Evolutionary conservation across 352 stramenopile species (phyloP).

Genomic region (Globisporangium middletonii): DNA sequence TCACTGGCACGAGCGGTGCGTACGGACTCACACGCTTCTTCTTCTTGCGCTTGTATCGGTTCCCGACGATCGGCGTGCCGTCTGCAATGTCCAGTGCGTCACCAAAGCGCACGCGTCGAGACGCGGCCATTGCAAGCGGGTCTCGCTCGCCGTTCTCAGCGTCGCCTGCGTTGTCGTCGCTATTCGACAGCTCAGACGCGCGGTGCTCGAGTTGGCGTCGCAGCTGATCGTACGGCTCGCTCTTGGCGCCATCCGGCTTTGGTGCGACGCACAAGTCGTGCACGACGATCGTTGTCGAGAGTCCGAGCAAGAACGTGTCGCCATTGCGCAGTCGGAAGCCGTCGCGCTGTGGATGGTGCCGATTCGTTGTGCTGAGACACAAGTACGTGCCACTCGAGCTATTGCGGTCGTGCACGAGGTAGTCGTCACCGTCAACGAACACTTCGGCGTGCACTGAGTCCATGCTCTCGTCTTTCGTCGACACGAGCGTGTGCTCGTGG

Average conservation of each 20-base stretch:
- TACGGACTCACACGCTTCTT: conserved; percentile 10
- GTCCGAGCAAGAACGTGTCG: conserved; percentile 45
- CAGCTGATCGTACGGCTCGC: neutral
- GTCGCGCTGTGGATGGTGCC: conserved; percentile 62
- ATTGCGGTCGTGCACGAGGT: conserved; percentile 44
- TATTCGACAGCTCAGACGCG: conserved; percentile 3
- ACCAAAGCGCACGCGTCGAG: conserved; percentile 23
- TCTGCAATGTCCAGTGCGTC: conserved; percentile 21
- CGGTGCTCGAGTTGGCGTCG: neutral
- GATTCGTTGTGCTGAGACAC: conserved; percentile 64
- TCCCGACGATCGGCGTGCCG: conserved; percentile 31
- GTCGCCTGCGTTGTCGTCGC: neutral
- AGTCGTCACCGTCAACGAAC: conserved; percentile 52
- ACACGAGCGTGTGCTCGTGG: conserved; percentile 36
- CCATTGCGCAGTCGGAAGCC: conserved; percentile 49
- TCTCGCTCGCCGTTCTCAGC: neutral
- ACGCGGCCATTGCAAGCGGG: neutral
- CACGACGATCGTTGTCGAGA: conserved; percentile 15
- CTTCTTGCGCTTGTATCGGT: conserved; percentile 42
- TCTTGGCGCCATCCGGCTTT: neutral
- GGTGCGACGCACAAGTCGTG: conserved; percentile 18
- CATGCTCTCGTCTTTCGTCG: conserved; percentile 56
- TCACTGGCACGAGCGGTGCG: conserved; percentile 6
- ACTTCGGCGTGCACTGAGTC: conserved; percentile 62
- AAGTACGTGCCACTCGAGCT: conserved; percentile 51